These are phyloP conservation scores for Macrophomina pseudophaseolina DNA, from an alignment of 2,329 filamentous ascomycete genomes.

Conservation along the genomic window DNA sequence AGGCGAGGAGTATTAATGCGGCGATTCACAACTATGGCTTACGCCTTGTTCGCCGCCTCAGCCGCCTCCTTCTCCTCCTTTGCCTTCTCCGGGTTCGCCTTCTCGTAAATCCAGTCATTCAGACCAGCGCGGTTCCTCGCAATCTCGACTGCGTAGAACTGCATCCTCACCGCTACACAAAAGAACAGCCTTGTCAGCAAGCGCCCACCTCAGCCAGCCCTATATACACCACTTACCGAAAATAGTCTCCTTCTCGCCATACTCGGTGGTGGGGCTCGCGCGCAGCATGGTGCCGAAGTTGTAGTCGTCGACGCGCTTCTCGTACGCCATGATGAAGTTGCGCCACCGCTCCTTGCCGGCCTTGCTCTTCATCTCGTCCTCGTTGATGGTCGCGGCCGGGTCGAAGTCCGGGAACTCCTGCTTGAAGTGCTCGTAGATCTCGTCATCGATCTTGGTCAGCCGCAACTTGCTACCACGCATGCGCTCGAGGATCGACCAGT, in stretches of 20 bases:
- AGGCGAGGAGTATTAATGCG: neutral
- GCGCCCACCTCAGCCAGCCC: too few relatives aligned
- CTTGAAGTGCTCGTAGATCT: conserved; percentile 89
- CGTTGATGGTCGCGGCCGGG: conserved; percentile 77
- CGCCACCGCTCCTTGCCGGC: conserved; percentile 92
- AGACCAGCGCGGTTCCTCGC: conserved; percentile 81
- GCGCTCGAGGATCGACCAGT: conserved; percentile 94
- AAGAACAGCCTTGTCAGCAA: too few relatives aligned
- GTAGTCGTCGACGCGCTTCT: conserved; percentile 94
- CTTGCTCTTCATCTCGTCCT: conserved; percentile 98
- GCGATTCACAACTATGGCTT: neutral
- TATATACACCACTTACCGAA: conserved; percentile 67
- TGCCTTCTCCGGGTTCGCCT: conserved; percentile 68
- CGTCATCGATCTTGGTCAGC: conserved; percentile 92
- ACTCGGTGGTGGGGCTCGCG: conserved; percentile 77
- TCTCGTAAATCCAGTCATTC: conserved; percentile 97
- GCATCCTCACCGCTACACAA: conserved; percentile 70
- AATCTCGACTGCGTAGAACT: conserved; percentile 82
- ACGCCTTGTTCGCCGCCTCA: conserved; percentile 16
- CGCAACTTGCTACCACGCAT: conserved; percentile 86
- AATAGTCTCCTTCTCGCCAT: conserved; percentile 86
- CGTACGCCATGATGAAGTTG: conserved; percentile 90
- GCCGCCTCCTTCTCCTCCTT: conserved; percentile 30
- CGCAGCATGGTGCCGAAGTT: conserved; percentile 97
- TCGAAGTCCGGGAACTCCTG: conserved; percentile 93